phyloP scores from a whole-genome alignment of 2,329 filamentous ascomycete species.

The Phialemonium atrogriseum region DNA sequence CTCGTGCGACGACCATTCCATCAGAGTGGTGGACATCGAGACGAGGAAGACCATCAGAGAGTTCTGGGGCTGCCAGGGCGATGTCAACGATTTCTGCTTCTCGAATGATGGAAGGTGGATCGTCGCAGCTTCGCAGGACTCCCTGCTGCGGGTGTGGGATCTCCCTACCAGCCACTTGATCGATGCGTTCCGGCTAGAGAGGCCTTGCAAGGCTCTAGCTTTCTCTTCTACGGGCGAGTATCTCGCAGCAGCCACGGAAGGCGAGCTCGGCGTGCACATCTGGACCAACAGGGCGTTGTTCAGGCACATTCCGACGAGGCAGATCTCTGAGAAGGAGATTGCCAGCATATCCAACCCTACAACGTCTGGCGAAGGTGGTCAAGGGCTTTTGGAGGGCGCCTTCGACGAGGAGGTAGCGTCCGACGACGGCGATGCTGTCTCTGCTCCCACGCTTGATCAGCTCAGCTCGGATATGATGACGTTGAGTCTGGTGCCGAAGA shows the following conservation, averaged over 20 bases:
- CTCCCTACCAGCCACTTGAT: conserved; percentile 92
- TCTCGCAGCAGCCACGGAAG: conserved; percentile 79
- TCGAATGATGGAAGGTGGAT: conserved; percentile 93
- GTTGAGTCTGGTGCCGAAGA: conserved; percentile 80
- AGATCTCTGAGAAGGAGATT: conserved; percentile 73
- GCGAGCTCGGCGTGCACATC: conserved; percentile 78
- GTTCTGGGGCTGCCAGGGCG: conserved; percentile 70
- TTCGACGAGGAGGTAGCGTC: conserved; percentile 49
- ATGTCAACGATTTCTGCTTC: conserved; percentile 77
- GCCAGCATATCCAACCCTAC: conserved; percentile 59
- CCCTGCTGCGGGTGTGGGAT: conserved; percentile 83
- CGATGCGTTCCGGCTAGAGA: conserved; percentile 76
- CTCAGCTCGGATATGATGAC: conserved; percentile 78
- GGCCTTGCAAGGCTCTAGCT: conserved; percentile 72
- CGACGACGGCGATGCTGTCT: conserved; percentile 44
- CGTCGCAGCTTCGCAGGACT: conserved; percentile 75
- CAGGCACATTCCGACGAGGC: conserved; percentile 76
- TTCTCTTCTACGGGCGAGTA: conserved; percentile 91
- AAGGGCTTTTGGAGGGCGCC: conserved; percentile 67
- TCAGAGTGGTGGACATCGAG: conserved; percentile 83
- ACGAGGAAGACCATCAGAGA: conserved; percentile 89
- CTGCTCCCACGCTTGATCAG: conserved; percentile 60
- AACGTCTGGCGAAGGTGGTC: conserved; percentile 73
- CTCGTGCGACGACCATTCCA: conserved; percentile 79
- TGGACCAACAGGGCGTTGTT: conserved; percentile 95